Evolutionary conservation across 352 stramenopile genomes (phyloP).

Genomic region (Phytopythium mirpurense): DNA sequence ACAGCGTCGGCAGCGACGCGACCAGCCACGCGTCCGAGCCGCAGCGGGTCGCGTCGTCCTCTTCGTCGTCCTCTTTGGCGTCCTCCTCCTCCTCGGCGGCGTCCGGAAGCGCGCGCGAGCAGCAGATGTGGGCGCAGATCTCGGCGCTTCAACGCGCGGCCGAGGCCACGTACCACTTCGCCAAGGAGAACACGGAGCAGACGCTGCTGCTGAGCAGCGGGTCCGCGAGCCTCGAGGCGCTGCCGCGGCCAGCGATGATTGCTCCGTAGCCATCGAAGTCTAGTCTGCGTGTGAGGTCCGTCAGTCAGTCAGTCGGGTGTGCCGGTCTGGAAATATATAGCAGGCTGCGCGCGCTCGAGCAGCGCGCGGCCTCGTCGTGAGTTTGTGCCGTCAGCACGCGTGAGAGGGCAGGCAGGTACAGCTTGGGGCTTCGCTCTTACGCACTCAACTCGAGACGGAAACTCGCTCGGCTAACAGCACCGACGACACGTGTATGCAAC

Average conservation of each 20-base stretch:
- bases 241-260: constrained; percentile 1
- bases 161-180: constrained; percentile 20
- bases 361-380: background rate
- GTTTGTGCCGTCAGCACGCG: background rate
- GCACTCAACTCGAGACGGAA: no score
- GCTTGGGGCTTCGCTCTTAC: no score
- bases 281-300: no score
- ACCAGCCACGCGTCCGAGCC: background rate
- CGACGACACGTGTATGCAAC: no score
- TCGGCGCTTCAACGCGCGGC: constrained; percentile 20
- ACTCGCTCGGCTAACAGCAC: no score
- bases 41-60: background rate
- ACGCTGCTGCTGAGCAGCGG: constrained; percentile 10
- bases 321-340: constrained; percentile 2
- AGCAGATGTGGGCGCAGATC: constrained; percentile 16
- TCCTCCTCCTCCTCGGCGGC: background rate
- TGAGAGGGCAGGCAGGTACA: no score
- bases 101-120: background rate
- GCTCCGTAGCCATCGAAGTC: no score
- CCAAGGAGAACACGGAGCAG: constrained; percentile 20
- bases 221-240: constrained; percentile 1
- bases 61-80: background rate
- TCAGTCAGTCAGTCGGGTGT: no score
- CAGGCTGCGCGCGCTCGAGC: background rate
- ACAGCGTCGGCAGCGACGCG: background rate